These are phyloP conservation scores for Corymbia citriodora DNA, from an alignment of 441 rosid genomes.

Conservation along the genomic window DNA sequence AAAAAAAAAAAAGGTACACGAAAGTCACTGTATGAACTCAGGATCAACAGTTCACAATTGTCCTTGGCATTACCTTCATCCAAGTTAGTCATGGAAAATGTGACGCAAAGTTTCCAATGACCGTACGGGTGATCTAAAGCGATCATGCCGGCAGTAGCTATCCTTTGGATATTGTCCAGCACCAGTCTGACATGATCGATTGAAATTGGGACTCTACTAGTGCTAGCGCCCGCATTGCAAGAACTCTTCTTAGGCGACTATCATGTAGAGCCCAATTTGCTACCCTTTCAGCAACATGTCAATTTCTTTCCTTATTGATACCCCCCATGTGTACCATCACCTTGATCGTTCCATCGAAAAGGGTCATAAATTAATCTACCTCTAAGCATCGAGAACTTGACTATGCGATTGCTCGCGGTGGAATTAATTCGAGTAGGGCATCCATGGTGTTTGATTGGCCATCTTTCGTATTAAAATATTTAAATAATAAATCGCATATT, in stretches of 20 bases:
- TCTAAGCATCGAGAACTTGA: neutral
- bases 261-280: neutral
- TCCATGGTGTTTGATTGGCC: neutral
- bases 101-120: neutral
- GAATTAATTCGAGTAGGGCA: neutral
- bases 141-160: neutral
- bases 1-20: neutral
- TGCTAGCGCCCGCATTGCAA: neutral
- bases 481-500: no score
- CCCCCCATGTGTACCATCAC: neutral
- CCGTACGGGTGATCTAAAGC: neutral
- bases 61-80: neutral
- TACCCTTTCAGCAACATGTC: neutral
- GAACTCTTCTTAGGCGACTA: neutral
- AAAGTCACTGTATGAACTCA: neutral
- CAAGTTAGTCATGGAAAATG: neutral
- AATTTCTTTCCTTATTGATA: neutral
- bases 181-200: neutral
- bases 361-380: no score
- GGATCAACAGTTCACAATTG: neutral
- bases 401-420: neutral
- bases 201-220: neutral
- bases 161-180: neutral
- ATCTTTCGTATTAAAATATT: no score
- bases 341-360: neutral